Base-by-base conservation (phyloP, 257 asterid species). In the Scutellaria baicalensis region DNA sequence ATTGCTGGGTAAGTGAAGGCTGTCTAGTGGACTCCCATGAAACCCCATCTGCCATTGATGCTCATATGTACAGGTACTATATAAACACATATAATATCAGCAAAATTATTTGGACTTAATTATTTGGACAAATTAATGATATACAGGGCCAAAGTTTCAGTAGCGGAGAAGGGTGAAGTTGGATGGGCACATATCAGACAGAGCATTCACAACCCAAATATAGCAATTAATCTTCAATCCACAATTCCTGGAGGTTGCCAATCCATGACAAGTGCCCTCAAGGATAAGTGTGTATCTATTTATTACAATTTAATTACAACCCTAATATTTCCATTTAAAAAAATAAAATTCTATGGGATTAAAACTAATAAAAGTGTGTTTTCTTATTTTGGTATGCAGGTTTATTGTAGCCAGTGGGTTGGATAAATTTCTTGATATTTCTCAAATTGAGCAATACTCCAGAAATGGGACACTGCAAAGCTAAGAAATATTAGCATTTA, bases 1-100 rank as follows among this genome's bases (percentile, higher is more conserved):
- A 93, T 55, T 90, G 97, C 73, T 85, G 93, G 96, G 98, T 93
- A 16, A 90, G 93, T 65, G 98, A 93, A 48, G 98, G 98, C 5
- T 93, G 98, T 63, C 97, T 90, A 8, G 95, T 88, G 39, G 98
- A 93, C 80, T 88, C 96, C 9, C 84, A 83, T 52, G 92, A 90
- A 56, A 49, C 80, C 50, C 97, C 98, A 14, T 78, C 92, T 69
- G 82, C 96, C 64, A 72, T 93, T 47, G 98, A 93, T 45, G 97
- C 98, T 59, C 78, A 78, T 74, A 93, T 93, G 97, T 93, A 93
- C 84, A 88, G 98, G 98, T 92, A 62, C 7, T 6, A 1, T n/a
- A n/a, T n/a, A n/a, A n/a, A n/a, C 1, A 21, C 1, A 9, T 31
- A 33, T 6, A 1, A 27, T 12, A 7, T 2, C 4, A 1, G n/a